These are phyloP conservation scores for Limonomyces culmigenus DNA, from an alignment of 1,284 basidiomycete genomes.

Conservation along the genomic window DNA sequence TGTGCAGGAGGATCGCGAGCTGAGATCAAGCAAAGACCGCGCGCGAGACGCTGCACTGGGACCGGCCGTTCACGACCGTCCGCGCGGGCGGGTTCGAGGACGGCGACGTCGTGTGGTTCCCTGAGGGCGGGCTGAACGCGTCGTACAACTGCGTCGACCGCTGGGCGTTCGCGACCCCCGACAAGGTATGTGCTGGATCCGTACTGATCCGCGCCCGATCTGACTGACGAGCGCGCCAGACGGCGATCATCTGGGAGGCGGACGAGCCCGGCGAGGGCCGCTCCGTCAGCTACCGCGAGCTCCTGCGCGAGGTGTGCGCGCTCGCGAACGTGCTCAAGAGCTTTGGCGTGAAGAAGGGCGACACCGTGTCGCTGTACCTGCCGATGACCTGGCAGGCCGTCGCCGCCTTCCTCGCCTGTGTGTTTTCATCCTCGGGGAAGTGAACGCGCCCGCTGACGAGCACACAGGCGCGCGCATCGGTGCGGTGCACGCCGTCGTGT, in stretches of 20 bases:
- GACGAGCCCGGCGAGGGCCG: slow-evolving; percentile 81
- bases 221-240: slow-evolving; percentile 18
- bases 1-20: neutral
- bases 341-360: slow-evolving; percentile 91
- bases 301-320: slow-evolving; percentile 79
- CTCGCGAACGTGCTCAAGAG: slow-evolving; percentile 86
- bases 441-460: neutral
- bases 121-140: slow-evolving; percentile 77
- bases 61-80: slow-evolving; percentile 83
- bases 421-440: neutral
- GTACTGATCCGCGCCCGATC: neutral
- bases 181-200: slow-evolving; percentile 42
- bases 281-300: slow-evolving; percentile 69
- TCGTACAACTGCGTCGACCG: slow-evolving; percentile 98
- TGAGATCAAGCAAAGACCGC: slow-evolving; percentile 50
- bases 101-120: slow-evolving; percentile 94
- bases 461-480: slow-evolving; percentile 67
- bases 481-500: slow-evolving; percentile 96
- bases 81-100: slow-evolving; percentile 70
- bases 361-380: slow-evolving; percentile 84
- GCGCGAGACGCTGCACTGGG: slow-evolving; percentile 74
- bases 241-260: slow-evolving; percentile 96
- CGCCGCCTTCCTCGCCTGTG: slow-evolving; percentile 91
- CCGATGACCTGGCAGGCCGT: slow-evolving; percentile 90
- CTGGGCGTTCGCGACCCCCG: slow-evolving; percentile 82